Evolutionary conservation across 2,329 filamentous ascomycete genomes (phyloP).

Genomic region (Aspergillus neoniger): DNA sequence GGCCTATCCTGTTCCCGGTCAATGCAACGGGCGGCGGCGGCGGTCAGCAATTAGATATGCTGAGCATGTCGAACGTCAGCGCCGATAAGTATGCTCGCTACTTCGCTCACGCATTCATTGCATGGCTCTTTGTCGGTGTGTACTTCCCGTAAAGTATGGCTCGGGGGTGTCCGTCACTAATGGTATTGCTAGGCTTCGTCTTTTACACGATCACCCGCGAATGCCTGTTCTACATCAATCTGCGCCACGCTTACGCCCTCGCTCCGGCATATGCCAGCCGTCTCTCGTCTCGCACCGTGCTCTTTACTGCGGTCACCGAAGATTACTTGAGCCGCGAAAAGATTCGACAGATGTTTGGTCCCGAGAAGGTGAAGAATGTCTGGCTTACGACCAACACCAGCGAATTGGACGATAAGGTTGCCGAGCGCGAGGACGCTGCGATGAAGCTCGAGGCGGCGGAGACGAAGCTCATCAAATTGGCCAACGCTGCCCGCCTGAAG

Average conservation of each 20-base stretch:
- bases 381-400: constrained; percentile 81
- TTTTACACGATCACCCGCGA: constrained; percentile 87
- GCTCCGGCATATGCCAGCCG: constrained; percentile 81
- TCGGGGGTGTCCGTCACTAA: background rate
- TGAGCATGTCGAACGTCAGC: constrained; percentile 76
- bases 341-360: constrained; percentile 76
- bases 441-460: constrained; percentile 84
- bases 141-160: background rate
- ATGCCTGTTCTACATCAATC: constrained; percentile 85
- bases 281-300: constrained; percentile 84
- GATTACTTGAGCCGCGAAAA: constrained; percentile 76
- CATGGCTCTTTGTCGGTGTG: constrained; percentile 75
- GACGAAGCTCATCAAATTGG: constrained; percentile 77
- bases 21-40: constrained; percentile 77
- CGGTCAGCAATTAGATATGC: constrained; percentile 68
- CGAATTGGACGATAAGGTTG: constrained; percentile 76
- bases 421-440: constrained; percentile 77
- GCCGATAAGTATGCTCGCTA: constrained; percentile 61
- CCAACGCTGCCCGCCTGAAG: constrained; percentile 72
- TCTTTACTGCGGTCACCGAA: constrained; percentile 82
- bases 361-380: constrained; percentile 73
- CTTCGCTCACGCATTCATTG: constrained; percentile 78
- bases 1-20: constrained; percentile 85
- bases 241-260: constrained; percentile 88
- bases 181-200: constrained; percentile 62